phyloP scores from a whole-genome alignment of 345 rosid species.

The Lumnitzera littorea region DNA sequence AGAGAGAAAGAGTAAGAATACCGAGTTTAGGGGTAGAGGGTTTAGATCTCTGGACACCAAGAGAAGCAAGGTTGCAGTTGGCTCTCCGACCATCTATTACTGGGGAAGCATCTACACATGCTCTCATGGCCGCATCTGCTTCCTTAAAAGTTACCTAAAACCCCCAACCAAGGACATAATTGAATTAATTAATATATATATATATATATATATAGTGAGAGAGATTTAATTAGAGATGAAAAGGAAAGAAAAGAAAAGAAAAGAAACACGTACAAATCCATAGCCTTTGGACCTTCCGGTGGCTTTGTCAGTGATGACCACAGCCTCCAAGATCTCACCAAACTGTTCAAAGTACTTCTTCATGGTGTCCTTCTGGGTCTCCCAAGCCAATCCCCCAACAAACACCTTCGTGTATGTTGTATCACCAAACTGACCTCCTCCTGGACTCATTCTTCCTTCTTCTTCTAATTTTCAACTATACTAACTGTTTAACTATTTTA shows the following conservation, averaged over 20 bases:
- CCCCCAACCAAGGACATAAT: background rate
- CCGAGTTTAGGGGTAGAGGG: conserved; percentile 93
- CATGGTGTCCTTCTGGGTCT: conserved; percentile 89
- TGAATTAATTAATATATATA: background rate
- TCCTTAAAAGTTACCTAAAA: conserved; percentile 86
- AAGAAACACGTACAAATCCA: conserved; percentile 67
- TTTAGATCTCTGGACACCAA: conserved; percentile 96
- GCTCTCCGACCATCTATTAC: conserved; percentile 98
- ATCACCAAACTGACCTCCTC: conserved; percentile 57
- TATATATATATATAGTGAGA: background rate
- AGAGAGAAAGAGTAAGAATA: conserved; percentile 12
- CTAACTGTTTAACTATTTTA: too few species aligned
- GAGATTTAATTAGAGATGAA: too few species aligned
- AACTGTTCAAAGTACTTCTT: conserved; percentile 93
- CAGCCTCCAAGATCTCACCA: conserved; percentile 98
- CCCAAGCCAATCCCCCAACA: conserved; percentile 99
- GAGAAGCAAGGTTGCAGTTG: conserved; percentile 88
- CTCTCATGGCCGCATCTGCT: conserved; percentile 90
- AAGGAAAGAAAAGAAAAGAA: background rate
- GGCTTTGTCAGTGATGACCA: conserved; percentile 92
- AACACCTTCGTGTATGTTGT: conserved; percentile 92
- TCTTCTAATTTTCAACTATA: background rate
- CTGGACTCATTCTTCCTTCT: conserved; percentile 29
- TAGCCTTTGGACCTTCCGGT: conserved; percentile 99
- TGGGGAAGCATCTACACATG: conserved; percentile 90